Evolutionary conservation across 257 asterid genomes (phyloP).

Genomic region (Leptodermis oblonga): DNA sequence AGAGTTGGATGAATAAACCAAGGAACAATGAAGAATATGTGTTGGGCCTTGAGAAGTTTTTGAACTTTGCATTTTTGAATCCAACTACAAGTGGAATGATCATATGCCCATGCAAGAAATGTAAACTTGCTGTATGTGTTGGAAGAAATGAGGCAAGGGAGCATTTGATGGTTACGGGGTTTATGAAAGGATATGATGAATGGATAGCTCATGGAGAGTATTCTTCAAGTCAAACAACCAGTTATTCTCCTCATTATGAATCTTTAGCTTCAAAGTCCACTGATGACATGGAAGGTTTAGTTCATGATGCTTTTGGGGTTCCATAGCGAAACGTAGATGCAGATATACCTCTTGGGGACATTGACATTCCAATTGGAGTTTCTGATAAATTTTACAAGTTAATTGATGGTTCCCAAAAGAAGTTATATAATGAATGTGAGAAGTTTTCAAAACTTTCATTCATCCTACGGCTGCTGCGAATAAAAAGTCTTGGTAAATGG

Average conservation of each 20-base stretch:
- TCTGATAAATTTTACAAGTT: too few relatives aligned
- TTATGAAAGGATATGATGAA: neutral
- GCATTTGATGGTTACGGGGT: neutral
- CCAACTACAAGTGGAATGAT: neutral
- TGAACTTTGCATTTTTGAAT: neutral
- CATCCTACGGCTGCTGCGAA: too few relatives aligned
- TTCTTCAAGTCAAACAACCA: neutral
- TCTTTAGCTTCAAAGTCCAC: neutral
- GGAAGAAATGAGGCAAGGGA: neutral
- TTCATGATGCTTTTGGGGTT: neutral
- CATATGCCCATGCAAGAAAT: neutral
- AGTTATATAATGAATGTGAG: too few relatives aligned
- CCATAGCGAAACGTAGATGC: neutral
- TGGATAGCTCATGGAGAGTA: neutral
- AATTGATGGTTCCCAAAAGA: too few relatives aligned
- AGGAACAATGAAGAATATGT: too few relatives aligned
- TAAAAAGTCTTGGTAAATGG: neutral
- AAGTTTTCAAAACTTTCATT: too few relatives aligned
- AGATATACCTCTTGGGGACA: too few relatives aligned
- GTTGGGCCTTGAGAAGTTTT: neutral
- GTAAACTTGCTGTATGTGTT: neutral
- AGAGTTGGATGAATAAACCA: too few relatives aligned
- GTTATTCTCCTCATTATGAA: neutral
- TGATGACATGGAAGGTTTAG: neutral
- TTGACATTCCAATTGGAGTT: too few relatives aligned